phyloP scores from a whole-genome alignment of 331 rosid genomes.

The Spiraea crenata region DNA sequence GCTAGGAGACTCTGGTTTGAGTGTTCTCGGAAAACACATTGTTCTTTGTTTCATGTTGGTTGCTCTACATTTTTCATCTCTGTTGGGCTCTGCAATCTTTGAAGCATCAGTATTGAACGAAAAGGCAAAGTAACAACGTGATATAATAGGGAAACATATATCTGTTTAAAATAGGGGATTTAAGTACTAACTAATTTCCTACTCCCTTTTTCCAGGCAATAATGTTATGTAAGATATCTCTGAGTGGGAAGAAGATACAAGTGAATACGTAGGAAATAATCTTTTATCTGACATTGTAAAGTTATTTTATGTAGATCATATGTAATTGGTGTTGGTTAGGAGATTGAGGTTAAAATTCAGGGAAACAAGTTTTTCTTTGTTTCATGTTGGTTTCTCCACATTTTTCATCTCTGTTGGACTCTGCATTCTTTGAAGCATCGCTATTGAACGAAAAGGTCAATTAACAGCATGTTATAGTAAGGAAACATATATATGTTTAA shows the following conservation, averaged over 20 bases:
- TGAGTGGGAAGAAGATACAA: slow-evolving; percentile 98
- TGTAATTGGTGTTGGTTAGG: background rate
- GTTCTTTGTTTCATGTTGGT: slow-evolving; percentile 36
- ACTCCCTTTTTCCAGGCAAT: slow-evolving; percentile 23
- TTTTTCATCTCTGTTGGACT: slow-evolving; percentile 62
- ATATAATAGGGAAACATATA: slow-evolving; percentile 5
- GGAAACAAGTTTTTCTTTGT: slow-evolving; percentile 8
- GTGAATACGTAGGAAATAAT: slow-evolving; percentile 79
- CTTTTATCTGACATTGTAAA: slow-evolving; percentile 90
- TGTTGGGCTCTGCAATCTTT: slow-evolving; percentile 75
- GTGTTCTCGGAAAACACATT: slow-evolving; percentile 11
- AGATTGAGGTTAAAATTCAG: too few species aligned
- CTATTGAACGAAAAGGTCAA: slow-evolving; percentile 80
- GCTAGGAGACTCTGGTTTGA: slow-evolving; percentile 4
- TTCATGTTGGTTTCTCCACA: slow-evolving; percentile 67
- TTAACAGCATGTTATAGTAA: slow-evolving; percentile 8
- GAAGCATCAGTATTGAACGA: slow-evolving; percentile 79
- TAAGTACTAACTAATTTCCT: slow-evolving; percentile 16
- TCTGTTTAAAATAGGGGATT: slow-evolving; percentile 11
- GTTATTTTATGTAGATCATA: slow-evolving; percentile 19
- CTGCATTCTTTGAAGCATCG: slow-evolving; percentile 78
- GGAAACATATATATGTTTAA: slow-evolving; percentile 6
- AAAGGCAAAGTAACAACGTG: slow-evolving; percentile 47
- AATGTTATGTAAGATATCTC: slow-evolving; percentile 48
- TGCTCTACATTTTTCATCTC: slow-evolving; percentile 72